Evolutionary conservation across 2,329 filamentous ascomycete species (phyloP), one percentile per base, ranked within the genome.

Genomic region (Stachybotrys echinatus): DNA sequence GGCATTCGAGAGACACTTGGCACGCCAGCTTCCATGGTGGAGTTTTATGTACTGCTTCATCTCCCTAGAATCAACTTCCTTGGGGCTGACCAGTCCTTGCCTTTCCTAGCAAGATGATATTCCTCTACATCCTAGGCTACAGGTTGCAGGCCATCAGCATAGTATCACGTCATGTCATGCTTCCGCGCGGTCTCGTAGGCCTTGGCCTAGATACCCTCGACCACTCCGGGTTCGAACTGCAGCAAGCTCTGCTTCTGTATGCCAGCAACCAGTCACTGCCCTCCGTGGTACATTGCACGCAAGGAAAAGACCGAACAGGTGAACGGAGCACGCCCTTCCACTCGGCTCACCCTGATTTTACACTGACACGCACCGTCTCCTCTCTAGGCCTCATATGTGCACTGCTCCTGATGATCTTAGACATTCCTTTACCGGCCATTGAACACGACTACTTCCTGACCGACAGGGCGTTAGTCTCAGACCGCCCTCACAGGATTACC

Each of bases 231-330:
- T 64, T 69, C 1, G 85, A 89, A 61, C 77, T 90, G 18, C 74
- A 74, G 21, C 52, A 65, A 46, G 59, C 60, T 6, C 54, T 72
- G 34, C 55, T 54, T 8, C 50, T 68, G 1, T 69, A 67, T 47
- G 55, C 63, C 5, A 48, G 49, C 7, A 21, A 53, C 3, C 57
- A 65, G 0, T 74, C 74, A 17, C 82, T 84, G 54, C 89, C 90
- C 0, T 67, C 84, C 1, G 63, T 95, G 7, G 71, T 94, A 3
- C 89, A 95, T 66, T 96, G 91, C 66, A 94, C 90, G 1, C 89
- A 95, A 61, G 91, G 91, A 51, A 96, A 95, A 64, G 91, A 95
- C 62, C 80, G 91, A 2, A 72, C 70, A 49, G 67, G 67, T 66
- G 52, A 47, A 54, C 43, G 23, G 5, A 10, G 7, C 4, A 20